A percentile compares a stretch with the other conserved stretches of the same genome.
These are phyloP conservation scores for Gymnopus androsaceus DNA, from an alignment of 1,284 basidiomycete species.

Conservation along the genomic window DNA sequence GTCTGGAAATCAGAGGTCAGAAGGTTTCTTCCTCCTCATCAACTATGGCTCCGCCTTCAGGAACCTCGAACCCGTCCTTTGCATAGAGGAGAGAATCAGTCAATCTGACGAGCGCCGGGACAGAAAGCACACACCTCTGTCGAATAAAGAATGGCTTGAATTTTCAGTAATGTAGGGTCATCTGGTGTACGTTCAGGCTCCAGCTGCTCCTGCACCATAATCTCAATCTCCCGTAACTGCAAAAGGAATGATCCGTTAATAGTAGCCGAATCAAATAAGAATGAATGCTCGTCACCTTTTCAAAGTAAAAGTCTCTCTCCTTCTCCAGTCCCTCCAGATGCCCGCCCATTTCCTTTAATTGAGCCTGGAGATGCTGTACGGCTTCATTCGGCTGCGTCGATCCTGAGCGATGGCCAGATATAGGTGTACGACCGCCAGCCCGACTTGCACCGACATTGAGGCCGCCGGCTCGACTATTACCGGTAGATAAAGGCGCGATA, in stretches of 20 bases:
- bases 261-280: not conserved
- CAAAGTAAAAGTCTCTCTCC: conserved; percentile 98
- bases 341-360: conserved; percentile 81
- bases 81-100: not conserved
- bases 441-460: conserved; percentile 41
- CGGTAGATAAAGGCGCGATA: conserved; percentile 63
- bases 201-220: conserved; percentile 78
- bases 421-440: conserved; percentile 68
- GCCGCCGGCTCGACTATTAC: conserved; percentile 29
- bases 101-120: not conserved
- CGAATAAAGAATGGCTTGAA: conserved; percentile 93
- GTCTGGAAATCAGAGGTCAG: conserved; percentile 23
- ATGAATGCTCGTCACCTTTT: conserved; percentile 76
- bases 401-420: conserved; percentile 64
- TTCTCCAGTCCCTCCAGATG: conserved; percentile 90
- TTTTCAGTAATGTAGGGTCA: conserved; percentile 73
- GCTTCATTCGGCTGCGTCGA: conserved; percentile 64
- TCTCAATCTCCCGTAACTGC: conserved; percentile 93
- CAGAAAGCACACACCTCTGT: conserved; percentile 73
- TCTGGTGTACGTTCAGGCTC: conserved; percentile 60
- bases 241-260: conserved; percentile 5
- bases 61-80: conserved; percentile 75
- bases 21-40: conserved; percentile 64
- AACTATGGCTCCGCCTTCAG: conserved; percentile 44
- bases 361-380: conserved; percentile 62